These are phyloP conservation scores for Phylloporus sp. DNA, from an alignment of 1,284 basidiomycete genomes.

Conservation along the genomic window DNA sequence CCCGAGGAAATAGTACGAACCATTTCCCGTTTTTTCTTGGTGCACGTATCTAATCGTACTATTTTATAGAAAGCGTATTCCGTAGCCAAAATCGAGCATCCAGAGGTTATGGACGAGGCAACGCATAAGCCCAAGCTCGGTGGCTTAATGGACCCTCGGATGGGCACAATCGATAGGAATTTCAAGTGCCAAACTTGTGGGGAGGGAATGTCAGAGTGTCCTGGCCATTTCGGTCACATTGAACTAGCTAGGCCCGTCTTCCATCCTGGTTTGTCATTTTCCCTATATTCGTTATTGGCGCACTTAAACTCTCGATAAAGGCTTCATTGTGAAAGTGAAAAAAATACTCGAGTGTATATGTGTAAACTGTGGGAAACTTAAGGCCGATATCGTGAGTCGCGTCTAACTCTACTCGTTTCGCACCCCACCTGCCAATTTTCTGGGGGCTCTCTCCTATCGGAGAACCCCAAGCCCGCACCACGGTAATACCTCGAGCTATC, in stretches of 20 bases:
- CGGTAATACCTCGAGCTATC: conserved; percentile 74
- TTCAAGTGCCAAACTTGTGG: conserved; percentile 99
- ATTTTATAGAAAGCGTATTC: conserved; percentile 90
- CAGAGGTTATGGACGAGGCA: conserved; percentile 97
- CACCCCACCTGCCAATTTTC: conserved; percentile 91
- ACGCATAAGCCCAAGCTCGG: conserved; percentile 89
- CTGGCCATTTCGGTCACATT: conserved; percentile 99
- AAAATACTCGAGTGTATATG: conserved; percentile 99
- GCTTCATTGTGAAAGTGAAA: conserved; percentile 99
- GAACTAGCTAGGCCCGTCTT: conserved; percentile 97
- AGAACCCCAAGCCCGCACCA: conserved; percentile 89
- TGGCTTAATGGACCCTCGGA: conserved; percentile 96
- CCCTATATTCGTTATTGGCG: background rate
- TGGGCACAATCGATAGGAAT: conserved; percentile 99
- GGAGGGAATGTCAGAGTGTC: conserved; percentile 97
- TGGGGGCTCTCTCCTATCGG: conserved; percentile 92
- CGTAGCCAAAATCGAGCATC: conserved; percentile 97
- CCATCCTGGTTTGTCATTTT: conserved; percentile 80
- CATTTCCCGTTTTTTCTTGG: conserved; percentile 18
- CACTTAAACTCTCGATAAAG: conserved; percentile 48
- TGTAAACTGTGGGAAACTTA: conserved; percentile 97
- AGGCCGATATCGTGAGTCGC: conserved; percentile 93
- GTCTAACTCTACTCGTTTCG: conserved; percentile 85
- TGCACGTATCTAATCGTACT: conserved; percentile 22
- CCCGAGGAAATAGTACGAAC: conserved; percentile 97